Conservation (phyloP, 140 eudicot genomes). For the Stevia rebaudiana region DNA sequence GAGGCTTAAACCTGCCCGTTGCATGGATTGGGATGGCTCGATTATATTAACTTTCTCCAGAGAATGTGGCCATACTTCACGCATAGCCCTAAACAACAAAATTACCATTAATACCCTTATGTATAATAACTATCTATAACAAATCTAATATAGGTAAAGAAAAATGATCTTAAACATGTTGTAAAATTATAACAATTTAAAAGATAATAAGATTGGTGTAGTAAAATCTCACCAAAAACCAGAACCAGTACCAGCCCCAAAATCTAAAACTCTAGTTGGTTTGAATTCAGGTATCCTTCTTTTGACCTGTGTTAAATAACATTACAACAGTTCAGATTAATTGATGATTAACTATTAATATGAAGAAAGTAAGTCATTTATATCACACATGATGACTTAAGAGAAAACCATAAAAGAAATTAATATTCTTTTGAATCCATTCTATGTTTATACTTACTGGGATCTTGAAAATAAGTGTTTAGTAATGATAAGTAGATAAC, state of each 20-base stretch:
- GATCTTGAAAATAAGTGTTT: conserved; percentile 6
- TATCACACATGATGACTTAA: not conserved
- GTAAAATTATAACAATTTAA: not conserved
- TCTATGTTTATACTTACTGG: not conserved
- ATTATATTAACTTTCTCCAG: conserved; percentile 53
- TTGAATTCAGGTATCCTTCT: conserved; percentile 72
- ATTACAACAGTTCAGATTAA: not conserved
- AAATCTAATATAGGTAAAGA: not conserved
- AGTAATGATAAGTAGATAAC: not conserved
- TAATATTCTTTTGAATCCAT: not conserved
- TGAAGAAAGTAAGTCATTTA: not conserved
- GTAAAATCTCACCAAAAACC: conserved; percentile 70
- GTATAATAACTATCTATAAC: not conserved
- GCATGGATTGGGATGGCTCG: conserved; percentile 99
- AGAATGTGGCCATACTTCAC: conserved; percentile 85
- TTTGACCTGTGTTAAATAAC: conserved; percentile 39
- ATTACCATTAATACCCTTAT: not conserved
- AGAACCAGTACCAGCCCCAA: conserved; percentile 98
- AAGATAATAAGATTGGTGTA: not conserved
- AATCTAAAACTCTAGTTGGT: conserved; percentile 78
- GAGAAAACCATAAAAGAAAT: not conserved
- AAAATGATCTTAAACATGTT: not conserved
- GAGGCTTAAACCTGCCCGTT: conserved; percentile 79
- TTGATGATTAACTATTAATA: not conserved
- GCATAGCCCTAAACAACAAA: conserved; percentile 66